A percentile compares a stretch with the other conserved stretches of the same genome.
Evolutionary conservation across 805 yeast species (phyloP).

Genomic region (Ogataea degrootiae): DNA sequence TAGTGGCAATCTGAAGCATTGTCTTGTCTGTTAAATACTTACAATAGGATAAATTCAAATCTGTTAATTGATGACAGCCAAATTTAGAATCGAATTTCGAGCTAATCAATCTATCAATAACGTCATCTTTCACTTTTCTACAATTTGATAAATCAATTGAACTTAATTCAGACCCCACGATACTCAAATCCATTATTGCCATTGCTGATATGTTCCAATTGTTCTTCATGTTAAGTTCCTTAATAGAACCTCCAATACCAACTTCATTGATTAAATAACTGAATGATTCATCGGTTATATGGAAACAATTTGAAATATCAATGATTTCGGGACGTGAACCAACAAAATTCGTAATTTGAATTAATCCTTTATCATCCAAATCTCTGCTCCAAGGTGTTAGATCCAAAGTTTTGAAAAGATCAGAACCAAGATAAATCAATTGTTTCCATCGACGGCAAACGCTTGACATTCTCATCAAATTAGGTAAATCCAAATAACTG

Average conservation of each 20-base stretch:
- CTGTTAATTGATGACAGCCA: conserved; percentile 58
- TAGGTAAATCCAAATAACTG: conserved; percentile 47
- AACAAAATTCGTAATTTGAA: conserved; percentile 60
- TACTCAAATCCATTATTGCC: conserved; percentile 77
- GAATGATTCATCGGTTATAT: conserved; percentile 72
- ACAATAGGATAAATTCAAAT: conserved; percentile 64
- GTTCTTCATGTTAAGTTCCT: conserved; percentile 54
- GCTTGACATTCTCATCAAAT: conserved; percentile 52
- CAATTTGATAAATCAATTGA: conserved; percentile 69
- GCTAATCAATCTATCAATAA: conserved; percentile 64
- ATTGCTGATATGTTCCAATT: conserved; percentile 77
- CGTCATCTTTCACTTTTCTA: conserved; percentile 67
- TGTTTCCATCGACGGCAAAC: conserved; percentile 70
- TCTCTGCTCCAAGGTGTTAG: conserved; percentile 58
- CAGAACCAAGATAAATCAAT: conserved; percentile 51
- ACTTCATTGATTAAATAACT: conserved; percentile 65
- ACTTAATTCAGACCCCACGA: conserved; percentile 53
- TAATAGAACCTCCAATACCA: conserved; percentile 59
- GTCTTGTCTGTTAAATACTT: conserved; percentile 67
- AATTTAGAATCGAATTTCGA: conserved; percentile 30
- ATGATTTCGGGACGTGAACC: conserved; percentile 61
- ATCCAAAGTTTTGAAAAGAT: conserved; percentile 48
- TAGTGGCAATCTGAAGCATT: conserved; percentile 56
- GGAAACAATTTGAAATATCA: conserved; percentile 70
- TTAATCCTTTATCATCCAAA: conserved; percentile 53